Conservation (phyloP, 805 yeast species). For the Torulaspora franciscae region DNA sequence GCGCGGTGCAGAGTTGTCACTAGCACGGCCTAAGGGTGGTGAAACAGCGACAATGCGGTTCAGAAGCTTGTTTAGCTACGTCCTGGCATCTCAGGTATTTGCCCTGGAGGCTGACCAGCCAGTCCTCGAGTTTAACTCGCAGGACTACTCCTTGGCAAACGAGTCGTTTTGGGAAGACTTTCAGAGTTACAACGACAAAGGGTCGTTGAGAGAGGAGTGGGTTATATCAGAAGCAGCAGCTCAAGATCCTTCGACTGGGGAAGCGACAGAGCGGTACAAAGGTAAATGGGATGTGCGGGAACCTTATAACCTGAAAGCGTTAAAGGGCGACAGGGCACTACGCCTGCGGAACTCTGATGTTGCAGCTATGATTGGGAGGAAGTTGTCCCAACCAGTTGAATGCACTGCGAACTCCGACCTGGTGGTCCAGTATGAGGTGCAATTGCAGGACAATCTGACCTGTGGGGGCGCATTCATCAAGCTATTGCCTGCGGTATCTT, state of each 20-base stretch:
- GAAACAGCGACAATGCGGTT: neutral
- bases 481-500: conserved; percentile 44
- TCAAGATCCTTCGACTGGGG: conserved; percentile 27
- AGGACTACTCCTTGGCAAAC: conserved; percentile 33
- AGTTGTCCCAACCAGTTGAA: conserved; percentile 52
- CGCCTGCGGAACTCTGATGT: conserved; percentile 73
- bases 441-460: conserved; percentile 66
- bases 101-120: neutral
- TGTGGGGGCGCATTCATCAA: conserved; percentile 93
- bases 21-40: neutral
- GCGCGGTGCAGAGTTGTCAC: neutral
- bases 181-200: conserved; percentile 36
- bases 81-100: neutral
- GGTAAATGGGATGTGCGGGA: conserved; percentile 79
- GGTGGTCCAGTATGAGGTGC: conserved; percentile 86
- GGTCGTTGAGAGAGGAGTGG: conserved; percentile 46
- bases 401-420: conserved; percentile 54
- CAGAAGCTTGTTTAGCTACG: neutral
- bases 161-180: conserved; percentile 67
- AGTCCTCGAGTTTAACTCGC: conserved; percentile 30
- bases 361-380: conserved; percentile 73
- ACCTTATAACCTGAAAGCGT: conserved; percentile 26
- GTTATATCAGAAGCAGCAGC: conserved; percentile 46
- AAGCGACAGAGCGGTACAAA: conserved; percentile 49
- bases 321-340: conserved; percentile 65